Evolutionary conservation across 495 filamentous ascomycete genomes (phyloP).

Genomic region (Pyrenula massariospora): DNA sequence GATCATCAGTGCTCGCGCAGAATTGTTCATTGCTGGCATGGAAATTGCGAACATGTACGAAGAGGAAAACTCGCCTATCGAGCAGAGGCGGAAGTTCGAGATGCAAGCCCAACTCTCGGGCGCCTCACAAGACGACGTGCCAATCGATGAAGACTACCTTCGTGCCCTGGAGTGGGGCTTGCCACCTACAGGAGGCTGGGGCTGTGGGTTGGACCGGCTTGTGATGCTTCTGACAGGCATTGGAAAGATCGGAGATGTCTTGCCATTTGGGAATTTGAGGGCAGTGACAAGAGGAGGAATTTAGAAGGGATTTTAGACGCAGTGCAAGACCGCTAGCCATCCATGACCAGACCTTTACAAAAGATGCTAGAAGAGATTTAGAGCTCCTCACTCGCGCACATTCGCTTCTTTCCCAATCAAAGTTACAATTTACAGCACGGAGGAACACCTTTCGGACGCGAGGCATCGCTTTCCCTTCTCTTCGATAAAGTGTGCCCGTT

Average conservation of each 20-base stretch:
- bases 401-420: too few relatives aligned
- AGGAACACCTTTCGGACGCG: too few relatives aligned
- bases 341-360: too few relatives aligned
- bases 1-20: conserved; percentile 63
- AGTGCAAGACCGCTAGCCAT: too few relatives aligned
- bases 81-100: conserved; percentile 74
- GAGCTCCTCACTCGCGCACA: too few relatives aligned
- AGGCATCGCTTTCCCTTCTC: too few relatives aligned
- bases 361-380: too few relatives aligned
- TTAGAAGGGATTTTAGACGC: too few relatives aligned
- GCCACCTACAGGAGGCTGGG: conserved; percentile 93
- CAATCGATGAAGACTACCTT: conserved; percentile 74
- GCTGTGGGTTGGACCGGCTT: conserved; percentile 80
- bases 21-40: conserved; percentile 70
- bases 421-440: too few relatives aligned
- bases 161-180: conserved; percentile 75
- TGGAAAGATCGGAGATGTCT: conserved; percentile 65
- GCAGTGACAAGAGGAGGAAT: conserved; percentile 18
- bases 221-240: conserved; percentile 77
- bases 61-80: conserved; percentile 89
- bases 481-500: too few relatives aligned
- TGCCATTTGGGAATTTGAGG: conserved; percentile 78
- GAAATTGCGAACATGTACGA: conserved; percentile 95
- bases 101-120: conserved; percentile 37
- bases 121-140: conserved; percentile 12